Evolutionary conservation across 2,329 filamentous ascomycete genomes (phyloP), one percentile per base, ranked within the genome.

Genomic region (Pseudocercospora pini-densiflorae): DNA sequence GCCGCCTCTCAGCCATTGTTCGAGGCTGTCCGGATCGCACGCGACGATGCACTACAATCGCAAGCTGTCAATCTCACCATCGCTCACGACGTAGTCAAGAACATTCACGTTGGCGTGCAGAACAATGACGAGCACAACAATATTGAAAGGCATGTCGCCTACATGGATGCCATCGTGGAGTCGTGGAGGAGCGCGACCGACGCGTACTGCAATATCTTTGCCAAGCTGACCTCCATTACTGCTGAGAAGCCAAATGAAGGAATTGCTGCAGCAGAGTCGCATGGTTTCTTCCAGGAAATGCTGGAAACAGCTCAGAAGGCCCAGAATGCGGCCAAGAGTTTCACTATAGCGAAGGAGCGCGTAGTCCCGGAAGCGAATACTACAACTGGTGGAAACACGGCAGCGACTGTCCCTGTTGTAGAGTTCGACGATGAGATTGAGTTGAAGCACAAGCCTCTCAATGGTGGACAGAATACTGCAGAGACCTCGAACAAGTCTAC

Each of bases 1-100:
- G 69, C 69, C 27, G 74, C 73, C 5, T 75, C 73, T 2, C 75
- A 77, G 62, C 73, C 73, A 21, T 64, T 77, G 36, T 76, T 74
- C 67, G 68, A 73, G 61, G 70, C 71, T 16, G 69, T 77, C 5
- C 64, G 67, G n/a, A 66, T 62, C 57, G 73, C 70, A n/a, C 67
- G 65, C 43, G 59, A 66, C 49, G 57, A 54, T 5, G 45, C 63
- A 7, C 21, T 74, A 21, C 64, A 67, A 24, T 53, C 70, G 12
- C 74, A 76, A 58, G 71, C 68, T 33, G 53, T 60, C 12, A 57
- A 70, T 45, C 68, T 77, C 27, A 65, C 68, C 21, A 65, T 66
- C 6, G 74, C 75, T 6, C 70, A 70, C 51, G 69, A 75, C 49
- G 59, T 71, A 1, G 72, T 76, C 16, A 72, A 76, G 62, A 67